phyloP scores from a whole-genome alignment of 257 asterid species.

The Penstemon barbatus region DNA sequence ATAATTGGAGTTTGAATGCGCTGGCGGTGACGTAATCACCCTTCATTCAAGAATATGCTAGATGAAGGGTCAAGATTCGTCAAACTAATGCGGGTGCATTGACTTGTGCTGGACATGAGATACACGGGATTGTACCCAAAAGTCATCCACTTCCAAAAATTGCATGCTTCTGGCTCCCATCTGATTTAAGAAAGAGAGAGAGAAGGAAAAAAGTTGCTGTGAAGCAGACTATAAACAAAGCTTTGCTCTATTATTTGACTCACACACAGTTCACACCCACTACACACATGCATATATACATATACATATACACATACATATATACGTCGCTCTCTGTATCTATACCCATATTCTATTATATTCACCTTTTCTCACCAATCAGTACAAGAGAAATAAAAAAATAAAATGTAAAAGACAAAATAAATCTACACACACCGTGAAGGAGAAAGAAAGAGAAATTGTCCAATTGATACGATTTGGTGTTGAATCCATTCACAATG shows the following conservation, averaged over 20 bases:
- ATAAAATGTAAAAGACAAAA: conserved; percentile 42
- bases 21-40: too few species aligned
- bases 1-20: too few species aligned
- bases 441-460: conserved; percentile 24
- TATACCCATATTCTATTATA: conserved; percentile 18
- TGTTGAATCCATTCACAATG: conserved; percentile 49
- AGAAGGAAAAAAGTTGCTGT: conserved; percentile 33
- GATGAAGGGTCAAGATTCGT: conserved; percentile 31
- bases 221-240: conserved; percentile 35
- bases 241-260: conserved; percentile 34
- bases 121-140: conserved; percentile 28
- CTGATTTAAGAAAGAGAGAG: conserved; percentile 22
- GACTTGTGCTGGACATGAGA: conserved; percentile 27
- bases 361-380: conserved; percentile 14
- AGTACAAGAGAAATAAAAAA: conserved; percentile 17
- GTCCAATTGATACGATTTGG: conserved; percentile 40
- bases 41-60: background rate
- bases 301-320: conserved; percentile 25
- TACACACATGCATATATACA: background rate
- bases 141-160: conserved; percentile 42
- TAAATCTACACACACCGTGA: conserved; percentile 15
- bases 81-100: conserved; percentile 16
- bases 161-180: conserved; percentile 44
- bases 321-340: background rate
- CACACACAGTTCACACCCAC: conserved; percentile 16